A percentile compares a stretch with the other conserved stretches of the same genome.
Conservation (phyloP, 129 eudicot species). For the Chrysanthemum makinoi region DNA sequence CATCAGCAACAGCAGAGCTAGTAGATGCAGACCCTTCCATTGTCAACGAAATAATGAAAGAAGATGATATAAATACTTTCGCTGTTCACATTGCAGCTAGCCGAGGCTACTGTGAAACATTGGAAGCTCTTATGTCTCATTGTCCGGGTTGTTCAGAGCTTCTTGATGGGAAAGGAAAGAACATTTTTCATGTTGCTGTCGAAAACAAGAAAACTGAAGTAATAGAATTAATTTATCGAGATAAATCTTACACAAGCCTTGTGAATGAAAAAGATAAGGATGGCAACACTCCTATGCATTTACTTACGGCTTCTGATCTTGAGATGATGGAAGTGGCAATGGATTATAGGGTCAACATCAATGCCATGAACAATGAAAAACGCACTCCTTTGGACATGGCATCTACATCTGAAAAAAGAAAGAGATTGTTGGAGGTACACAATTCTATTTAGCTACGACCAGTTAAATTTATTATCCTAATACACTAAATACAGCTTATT, state of each 20-base stretch:
- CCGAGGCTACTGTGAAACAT: neutral
- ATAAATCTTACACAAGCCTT: neutral
- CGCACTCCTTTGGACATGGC: neutral
- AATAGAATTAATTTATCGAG: too few species aligned
- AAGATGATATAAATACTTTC: neutral
- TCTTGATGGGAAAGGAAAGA: neutral
- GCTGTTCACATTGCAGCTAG: neutral
- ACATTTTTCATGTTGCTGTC: neutral
- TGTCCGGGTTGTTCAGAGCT: neutral
- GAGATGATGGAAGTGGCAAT: neutral
- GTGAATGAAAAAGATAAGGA: neutral
- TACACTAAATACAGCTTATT: too few species aligned
- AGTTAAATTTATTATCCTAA: too few species aligned
- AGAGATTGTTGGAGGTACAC: neutral
- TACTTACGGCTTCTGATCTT: neutral
- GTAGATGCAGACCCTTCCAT: neutral
- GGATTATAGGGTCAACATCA: neutral
- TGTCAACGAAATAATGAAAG: neutral
- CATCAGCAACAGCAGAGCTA: neutral
- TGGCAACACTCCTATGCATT: neutral
- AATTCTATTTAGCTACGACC: too few species aligned
- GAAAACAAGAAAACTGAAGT: neutral
- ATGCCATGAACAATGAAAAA: neutral
- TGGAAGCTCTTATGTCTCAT: neutral
- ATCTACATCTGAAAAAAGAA: neutral